Conservation (phyloP, 2,329 filamentous ascomycete species). For the Fusarium marasasianum region DNA sequence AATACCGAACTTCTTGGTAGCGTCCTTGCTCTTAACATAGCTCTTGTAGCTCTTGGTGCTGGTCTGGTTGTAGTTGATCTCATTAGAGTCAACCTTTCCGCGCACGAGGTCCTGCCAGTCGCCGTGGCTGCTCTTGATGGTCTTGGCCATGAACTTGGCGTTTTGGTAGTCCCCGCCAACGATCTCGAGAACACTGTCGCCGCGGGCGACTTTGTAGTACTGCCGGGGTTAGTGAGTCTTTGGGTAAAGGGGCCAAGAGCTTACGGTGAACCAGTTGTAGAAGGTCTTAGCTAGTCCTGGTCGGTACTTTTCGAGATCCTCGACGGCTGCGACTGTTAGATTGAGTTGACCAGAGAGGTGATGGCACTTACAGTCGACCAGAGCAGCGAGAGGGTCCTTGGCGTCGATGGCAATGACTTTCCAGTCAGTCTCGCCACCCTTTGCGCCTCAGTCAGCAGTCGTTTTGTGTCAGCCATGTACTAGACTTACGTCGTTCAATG, state of each 20-base stretch:
- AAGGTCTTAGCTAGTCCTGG: constrained; percentile 48
- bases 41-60: constrained; percentile 44
- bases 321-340: constrained; percentile 43
- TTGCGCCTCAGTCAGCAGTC: not conserved
- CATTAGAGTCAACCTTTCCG: constrained; percentile 48
- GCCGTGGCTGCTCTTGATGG: constrained; percentile 50
- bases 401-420: constrained; percentile 53
- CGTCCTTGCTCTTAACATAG: constrained; percentile 46
- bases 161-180: constrained; percentile 50
- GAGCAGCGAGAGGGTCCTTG: constrained; percentile 49
- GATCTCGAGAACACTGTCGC: constrained; percentile 49
- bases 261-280: constrained; percentile 53
- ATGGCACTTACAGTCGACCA: constrained; percentile 46
- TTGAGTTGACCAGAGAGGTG: rapidly evolving
- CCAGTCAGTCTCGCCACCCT: constrained; percentile 52
- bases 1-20: constrained; percentile 46
- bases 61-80: constrained; percentile 56
- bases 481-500: constrained; percentile 49
- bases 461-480: rapidly evolving
- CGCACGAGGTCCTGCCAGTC: constrained; percentile 53
- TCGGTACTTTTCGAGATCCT: constrained; percentile 52
- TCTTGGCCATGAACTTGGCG: constrained; percentile 44
- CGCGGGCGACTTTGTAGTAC: constrained; percentile 54
- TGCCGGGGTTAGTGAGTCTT: not conserved
- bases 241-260: not conserved